Evolutionary conservation across 768 basidiomycete genomes (phyloP).

Genomic region (Mrakia gelida): DNA sequence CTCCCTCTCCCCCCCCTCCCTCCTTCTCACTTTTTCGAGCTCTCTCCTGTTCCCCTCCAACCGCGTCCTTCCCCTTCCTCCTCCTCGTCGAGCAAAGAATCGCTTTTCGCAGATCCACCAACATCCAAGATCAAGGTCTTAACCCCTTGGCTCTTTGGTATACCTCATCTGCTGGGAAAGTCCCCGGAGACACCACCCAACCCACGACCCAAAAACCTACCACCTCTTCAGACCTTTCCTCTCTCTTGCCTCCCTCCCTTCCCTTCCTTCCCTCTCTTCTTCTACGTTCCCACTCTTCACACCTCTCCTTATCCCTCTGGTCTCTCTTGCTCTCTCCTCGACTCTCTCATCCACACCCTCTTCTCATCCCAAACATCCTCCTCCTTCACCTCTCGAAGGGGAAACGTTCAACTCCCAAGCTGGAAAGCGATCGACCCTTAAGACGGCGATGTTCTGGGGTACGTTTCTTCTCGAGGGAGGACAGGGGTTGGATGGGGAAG

Average conservation of each 20-base stretch:
- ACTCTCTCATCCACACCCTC: neutral
- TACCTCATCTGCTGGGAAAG: conserved; percentile 27
- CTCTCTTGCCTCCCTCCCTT: neutral
- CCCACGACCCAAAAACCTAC: neutral
- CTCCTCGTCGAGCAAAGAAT: conserved; percentile 27
- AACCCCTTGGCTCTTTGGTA: no score
- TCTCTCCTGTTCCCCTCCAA: neutral
- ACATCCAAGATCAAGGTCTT: neutral
- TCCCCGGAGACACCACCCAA: conserved; percentile 21
- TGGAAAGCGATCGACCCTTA: conserved; percentile 17
- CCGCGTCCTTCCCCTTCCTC: neutral
- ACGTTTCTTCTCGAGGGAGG: neutral
- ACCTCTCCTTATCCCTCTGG: no score
- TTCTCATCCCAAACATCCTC: no score
- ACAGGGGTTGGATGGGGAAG: no score
- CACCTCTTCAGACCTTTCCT: neutral
- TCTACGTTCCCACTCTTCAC: neutral
- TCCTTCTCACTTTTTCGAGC: neutral
- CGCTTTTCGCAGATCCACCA: conserved; percentile 22
- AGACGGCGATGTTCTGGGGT: neutral
- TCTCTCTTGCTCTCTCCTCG: neutral
- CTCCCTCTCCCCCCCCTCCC: neutral
- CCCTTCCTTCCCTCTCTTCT: neutral
- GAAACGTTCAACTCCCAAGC: neutral
- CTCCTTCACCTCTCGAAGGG: no score